Evolutionary conservation across 768 basidiomycete genomes (phyloP).

Genomic region (Lepiota subincarnata): DNA sequence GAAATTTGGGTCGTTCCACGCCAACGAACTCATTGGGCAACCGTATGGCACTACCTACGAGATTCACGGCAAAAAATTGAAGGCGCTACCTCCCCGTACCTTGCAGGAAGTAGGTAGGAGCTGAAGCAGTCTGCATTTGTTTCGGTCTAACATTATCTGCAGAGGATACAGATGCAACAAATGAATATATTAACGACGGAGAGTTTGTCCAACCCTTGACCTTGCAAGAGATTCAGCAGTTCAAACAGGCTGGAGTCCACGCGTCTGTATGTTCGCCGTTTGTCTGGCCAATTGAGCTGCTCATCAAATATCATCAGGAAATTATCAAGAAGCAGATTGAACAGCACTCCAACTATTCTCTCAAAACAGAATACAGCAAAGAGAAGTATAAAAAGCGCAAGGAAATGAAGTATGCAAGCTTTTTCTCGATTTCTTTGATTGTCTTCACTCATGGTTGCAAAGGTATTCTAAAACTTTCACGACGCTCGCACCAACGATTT

Average conservation of each 20-base stretch:
- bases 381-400: slow-evolving; percentile 97
- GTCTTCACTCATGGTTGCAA: slow-evolving; percentile 1
- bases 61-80: slow-evolving; percentile 68
- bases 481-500: slow-evolving; percentile 81
- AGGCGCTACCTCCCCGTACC: slow-evolving; percentile 53
- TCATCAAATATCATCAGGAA: slow-evolving; percentile 50
- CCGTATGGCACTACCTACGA: slow-evolving; percentile 90
- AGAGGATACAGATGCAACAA: slow-evolving; percentile 98
- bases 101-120: slow-evolving; percentile 78
- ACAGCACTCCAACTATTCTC: slow-evolving; percentile 82
- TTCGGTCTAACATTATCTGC: slow-evolving; percentile 10
- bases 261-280: slow-evolving; percentile 50
- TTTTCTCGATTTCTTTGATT: neutral
- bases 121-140: neutral
- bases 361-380: slow-evolving; percentile 98
- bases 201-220: slow-evolving; percentile 82
- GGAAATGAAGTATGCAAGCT: slow-evolving; percentile 78
- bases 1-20: slow-evolving; percentile 80
- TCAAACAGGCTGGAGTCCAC: slow-evolving; percentile 80
- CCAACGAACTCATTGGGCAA: slow-evolving; percentile 73
- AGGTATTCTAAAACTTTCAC: slow-evolving; percentile 89
- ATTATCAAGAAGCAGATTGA: slow-evolving; percentile 95
- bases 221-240: slow-evolving; percentile 73
- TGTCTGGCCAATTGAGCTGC: slow-evolving; percentile 13
- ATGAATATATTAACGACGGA: slow-evolving; percentile 91